Conservation (phyloP, 106 monocot genomes). For the Phalaenopsis equestris region DNA sequence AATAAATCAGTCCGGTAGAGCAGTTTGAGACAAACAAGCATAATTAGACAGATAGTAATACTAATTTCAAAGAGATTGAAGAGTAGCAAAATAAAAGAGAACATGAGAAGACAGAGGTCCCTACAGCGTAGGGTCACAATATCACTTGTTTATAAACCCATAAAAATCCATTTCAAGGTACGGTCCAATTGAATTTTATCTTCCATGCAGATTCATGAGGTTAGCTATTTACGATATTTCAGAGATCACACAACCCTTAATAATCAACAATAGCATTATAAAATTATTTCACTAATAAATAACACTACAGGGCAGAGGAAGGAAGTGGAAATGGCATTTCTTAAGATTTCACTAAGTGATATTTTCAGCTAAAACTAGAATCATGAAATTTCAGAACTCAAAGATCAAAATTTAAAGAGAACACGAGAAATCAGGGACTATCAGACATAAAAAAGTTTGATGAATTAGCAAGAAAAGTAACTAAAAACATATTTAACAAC, state of each 20-base stretch:
- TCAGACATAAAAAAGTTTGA: not conserved
- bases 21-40: not conserved
- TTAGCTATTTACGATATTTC: not conserved
- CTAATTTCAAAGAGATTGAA: not conserved
- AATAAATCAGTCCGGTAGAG: not conserved
- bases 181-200: not conserved
- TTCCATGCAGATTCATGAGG: not conserved
- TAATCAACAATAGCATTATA: not conserved
- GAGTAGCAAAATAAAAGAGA: not conserved
- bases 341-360: not conserved
- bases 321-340: not conserved
- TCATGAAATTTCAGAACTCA: not conserved
- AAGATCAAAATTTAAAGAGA: not conserved
- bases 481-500: not conserved
- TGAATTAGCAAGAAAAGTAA: not conserved
- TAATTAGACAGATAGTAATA: not conserved
- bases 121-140: not conserved
- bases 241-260: not conserved
- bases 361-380: not conserved
- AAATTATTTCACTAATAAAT: constrained; percentile 1
- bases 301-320: not conserved
- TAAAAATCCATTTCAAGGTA: not conserved
- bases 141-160: not conserved
- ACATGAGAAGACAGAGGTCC: not conserved
- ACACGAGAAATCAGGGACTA: not conserved